phyloP scores from a whole-genome alignment of 2,329 filamentous ascomycete species.

The Meredithiella fracta region DNA sequence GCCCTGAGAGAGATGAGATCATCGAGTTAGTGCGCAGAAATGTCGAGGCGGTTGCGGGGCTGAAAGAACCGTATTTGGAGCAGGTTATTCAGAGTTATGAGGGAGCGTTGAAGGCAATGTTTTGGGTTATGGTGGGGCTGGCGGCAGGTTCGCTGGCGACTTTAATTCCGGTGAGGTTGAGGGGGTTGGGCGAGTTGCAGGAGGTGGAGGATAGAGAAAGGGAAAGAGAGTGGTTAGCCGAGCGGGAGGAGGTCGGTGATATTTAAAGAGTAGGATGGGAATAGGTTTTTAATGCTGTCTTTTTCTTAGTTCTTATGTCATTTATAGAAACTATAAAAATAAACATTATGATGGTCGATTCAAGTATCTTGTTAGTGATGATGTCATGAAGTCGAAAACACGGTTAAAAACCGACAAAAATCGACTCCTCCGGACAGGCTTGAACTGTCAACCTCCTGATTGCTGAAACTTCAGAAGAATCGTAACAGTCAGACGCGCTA shows the following conservation, averaged over 20 bases:
- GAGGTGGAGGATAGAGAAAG: not conserved
- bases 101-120: slow-evolving; percentile 31
- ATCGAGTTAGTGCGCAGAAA: slow-evolving; percentile 35
- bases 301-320: too few species aligned
- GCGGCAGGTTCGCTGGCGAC: slow-evolving; percentile 32
- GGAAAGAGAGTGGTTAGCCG: not conserved
- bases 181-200: slow-evolving; percentile 25
- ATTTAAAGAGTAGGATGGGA: too few species aligned
- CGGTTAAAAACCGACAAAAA: not conserved
- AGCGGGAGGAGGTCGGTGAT: not conserved
- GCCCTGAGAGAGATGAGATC: slow-evolving; percentile 39
- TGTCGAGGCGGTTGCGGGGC: slow-evolving; percentile 34
- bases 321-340: not conserved
- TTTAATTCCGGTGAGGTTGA: slow-evolving; percentile 36
- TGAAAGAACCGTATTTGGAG: slow-evolving; percentile 30
- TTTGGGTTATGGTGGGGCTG: slow-evolving; percentile 28
- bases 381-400: too few species aligned
- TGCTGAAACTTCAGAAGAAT: not conserved
- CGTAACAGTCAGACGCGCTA: slow-evolving; percentile 44
- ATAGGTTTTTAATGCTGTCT: too few species aligned
- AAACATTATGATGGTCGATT: too few species aligned
- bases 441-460: slow-evolving; percentile 16
- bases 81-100: slow-evolving; percentile 42
- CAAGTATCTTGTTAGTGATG: too few species aligned
- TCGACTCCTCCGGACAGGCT: slow-evolving; percentile 14